Percentiles rank a stretch among this genome's conserved stretches.
These are phyloP conservation scores for Linnemannia schmuckeri DNA, from an alignment of 192 early-diverging fungal genomes.

Conservation along the genomic window DNA sequence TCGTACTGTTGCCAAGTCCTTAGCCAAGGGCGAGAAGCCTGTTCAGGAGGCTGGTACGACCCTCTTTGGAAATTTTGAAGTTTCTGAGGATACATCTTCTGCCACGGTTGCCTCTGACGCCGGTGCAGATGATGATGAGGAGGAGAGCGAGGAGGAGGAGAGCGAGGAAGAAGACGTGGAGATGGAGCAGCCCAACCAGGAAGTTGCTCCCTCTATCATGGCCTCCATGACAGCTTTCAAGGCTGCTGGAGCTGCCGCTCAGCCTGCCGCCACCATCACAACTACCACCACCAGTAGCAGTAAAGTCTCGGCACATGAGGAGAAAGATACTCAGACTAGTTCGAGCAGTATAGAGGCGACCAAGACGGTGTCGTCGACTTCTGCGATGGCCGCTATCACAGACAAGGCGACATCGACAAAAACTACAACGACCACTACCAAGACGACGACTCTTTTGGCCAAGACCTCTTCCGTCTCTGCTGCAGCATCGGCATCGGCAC, in stretches of 20 bases:
- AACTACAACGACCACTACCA: slow-evolving; percentile 1
- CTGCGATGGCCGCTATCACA: not conserved
- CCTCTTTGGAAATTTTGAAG: slow-evolving; percentile 40
- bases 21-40: slow-evolving; percentile 34
- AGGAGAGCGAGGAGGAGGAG: slow-evolving; percentile 19
- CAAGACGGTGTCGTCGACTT: not conserved
- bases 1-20: slow-evolving; percentile 18
- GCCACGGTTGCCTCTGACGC: not conserved
- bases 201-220: not conserved
- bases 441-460: not conserved
- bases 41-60: slow-evolving; percentile 33
- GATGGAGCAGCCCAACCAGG: slow-evolving; percentile 11
- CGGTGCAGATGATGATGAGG: slow-evolving; percentile 6
- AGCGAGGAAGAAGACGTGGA: slow-evolving; percentile 31
- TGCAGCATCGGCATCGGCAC: not conserved
- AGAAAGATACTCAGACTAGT: not conserved
- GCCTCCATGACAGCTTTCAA: slow-evolving; percentile 43
- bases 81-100: not conserved
- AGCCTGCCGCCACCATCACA: not conserved
- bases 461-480: not conserved
- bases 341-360: not conserved
- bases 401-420: not conserved
- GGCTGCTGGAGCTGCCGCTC: slow-evolving; percentile 24
- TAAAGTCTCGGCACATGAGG: not conserved
- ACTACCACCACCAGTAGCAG: not conserved